Percentiles rank a stretch among this genome's conserved stretches.
Conservation (phyloP, 1,284 basidiomycete genomes). For the Malassezia equina region DNA sequence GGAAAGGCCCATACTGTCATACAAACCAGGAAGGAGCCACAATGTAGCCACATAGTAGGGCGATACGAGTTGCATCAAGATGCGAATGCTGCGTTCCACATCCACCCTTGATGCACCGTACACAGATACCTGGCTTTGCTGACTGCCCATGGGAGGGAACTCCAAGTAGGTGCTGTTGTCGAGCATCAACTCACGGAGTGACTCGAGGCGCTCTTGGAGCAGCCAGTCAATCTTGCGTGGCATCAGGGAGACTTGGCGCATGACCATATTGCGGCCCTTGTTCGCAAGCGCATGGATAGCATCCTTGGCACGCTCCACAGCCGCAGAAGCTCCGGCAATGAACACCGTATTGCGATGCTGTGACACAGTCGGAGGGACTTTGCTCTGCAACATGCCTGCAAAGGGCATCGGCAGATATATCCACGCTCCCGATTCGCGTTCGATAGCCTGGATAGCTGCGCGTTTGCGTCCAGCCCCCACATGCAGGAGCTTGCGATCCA, state of each 20-base stretch:
- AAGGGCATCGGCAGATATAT: slow-evolving; percentile 87
- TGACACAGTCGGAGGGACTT: slow-evolving; percentile 51
- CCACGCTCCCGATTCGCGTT: slow-evolving; percentile 94
- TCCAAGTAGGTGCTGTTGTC: slow-evolving; percentile 94
- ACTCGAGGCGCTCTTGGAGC: slow-evolving; percentile 81
- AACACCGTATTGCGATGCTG: slow-evolving; percentile 67
- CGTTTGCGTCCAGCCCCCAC: slow-evolving; percentile 87
- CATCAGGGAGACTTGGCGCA: slow-evolving; percentile 81
- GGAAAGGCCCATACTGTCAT: slow-evolving; percentile 75
- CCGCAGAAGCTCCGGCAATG: slow-evolving; percentile 74
- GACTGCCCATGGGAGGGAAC: slow-evolving; percentile 80
- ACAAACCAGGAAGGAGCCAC: slow-evolving; percentile 86
- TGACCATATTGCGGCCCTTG: slow-evolving; percentile 80
- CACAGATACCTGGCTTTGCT: slow-evolving; percentile 81
- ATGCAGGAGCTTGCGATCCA: slow-evolving; percentile 86
- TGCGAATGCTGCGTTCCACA: slow-evolving; percentile 86
- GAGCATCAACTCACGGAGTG: slow-evolving; percentile 79
- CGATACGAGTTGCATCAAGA: slow-evolving; percentile 89
- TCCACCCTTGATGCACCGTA: slow-evolving; percentile 89
- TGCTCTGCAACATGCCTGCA: slow-evolving; percentile 60
- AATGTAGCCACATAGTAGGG: slow-evolving; percentile 91
- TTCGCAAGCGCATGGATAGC: slow-evolving; percentile 83
- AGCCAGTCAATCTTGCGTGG: slow-evolving; percentile 98
- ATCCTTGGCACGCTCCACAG: slow-evolving; percentile 79
- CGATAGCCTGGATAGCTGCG: slow-evolving; percentile 74